Evolutionary conservation across 345 rosid genomes (phyloP).

Genomic region (Bruguiera parviflora): DNA sequence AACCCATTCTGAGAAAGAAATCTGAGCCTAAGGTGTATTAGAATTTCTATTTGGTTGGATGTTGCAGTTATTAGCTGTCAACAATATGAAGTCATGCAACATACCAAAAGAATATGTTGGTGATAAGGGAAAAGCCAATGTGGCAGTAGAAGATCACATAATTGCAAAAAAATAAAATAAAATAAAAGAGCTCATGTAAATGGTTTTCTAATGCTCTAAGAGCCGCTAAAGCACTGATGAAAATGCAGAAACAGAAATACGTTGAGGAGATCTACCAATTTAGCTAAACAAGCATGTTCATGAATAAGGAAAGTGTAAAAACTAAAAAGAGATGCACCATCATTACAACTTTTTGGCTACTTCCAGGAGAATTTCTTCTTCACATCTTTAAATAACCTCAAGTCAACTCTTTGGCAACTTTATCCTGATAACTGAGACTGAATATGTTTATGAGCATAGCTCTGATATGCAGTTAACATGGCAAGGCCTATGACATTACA

Average conservation of each 20-base stretch:
- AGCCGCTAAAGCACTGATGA: too few species aligned
- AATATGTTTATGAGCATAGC: slow-evolving; percentile 83
- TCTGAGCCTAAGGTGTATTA: slow-evolving; percentile 96
- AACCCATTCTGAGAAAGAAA: slow-evolving; percentile 86
- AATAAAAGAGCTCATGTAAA: too few species aligned
- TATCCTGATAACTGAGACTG: slow-evolving; percentile 84
- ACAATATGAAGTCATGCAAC: slow-evolving; percentile 6
- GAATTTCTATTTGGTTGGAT: slow-evolving; percentile 93
- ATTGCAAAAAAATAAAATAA: too few species aligned
- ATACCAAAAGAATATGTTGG: neutral
- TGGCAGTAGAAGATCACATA: too few species aligned
- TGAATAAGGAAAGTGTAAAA: neutral
- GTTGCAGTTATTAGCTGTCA: slow-evolving; percentile 93
- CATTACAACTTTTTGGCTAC: slow-evolving; percentile 69
- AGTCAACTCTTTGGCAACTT: slow-evolving; percentile 92
- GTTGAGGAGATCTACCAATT: too few species aligned
- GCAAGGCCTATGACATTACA: slow-evolving; percentile 65
- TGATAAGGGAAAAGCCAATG: neutral
- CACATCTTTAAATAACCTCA: slow-evolving; percentile 82
- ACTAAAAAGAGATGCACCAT: neutral
- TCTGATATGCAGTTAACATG: slow-evolving; percentile 71
- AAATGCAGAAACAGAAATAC: too few species aligned
- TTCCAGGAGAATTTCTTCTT: slow-evolving; percentile 94
- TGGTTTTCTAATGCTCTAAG: too few species aligned
- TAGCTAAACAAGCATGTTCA: neutral